These are phyloP conservation scores for Jacaranda copaia DNA, from an alignment of 257 asterid species.

Conservation along the genomic window DNA sequence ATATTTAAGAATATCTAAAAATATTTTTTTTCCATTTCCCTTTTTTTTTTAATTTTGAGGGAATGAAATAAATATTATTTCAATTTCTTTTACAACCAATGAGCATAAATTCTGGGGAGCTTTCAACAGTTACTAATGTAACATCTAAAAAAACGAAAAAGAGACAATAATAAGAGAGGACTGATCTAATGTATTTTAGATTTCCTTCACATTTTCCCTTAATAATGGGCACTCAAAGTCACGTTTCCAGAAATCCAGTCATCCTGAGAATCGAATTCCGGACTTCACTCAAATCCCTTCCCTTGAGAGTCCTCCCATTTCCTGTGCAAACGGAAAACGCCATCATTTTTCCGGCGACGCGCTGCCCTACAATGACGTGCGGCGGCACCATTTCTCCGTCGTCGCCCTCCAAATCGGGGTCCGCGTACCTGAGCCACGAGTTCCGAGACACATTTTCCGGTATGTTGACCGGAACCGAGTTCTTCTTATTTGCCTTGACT, in stretches of 20 bases:
- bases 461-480: constrained; percentile 61
- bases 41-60: constrained; percentile 7
- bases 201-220: neutral
- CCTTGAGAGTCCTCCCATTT: constrained; percentile 76
- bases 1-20: no score
- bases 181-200: neutral
- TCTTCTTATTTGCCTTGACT: constrained; percentile 17
- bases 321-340: constrained; percentile 80
- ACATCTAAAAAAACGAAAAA: constrained; percentile 21
- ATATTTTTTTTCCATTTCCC: neutral
- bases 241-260: constrained; percentile 87
- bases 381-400: constrained; percentile 82
- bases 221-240: neutral
- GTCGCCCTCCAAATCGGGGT: constrained; percentile 42
- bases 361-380: constrained; percentile 69
- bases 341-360: constrained; percentile 73
- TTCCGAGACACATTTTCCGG: constrained; percentile 51
- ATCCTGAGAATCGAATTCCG: constrained; percentile 74
- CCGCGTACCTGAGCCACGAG: constrained; percentile 46
- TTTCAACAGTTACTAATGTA: neutral
- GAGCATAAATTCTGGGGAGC: neutral
- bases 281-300: constrained; percentile 75
- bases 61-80: constrained; percentile 19
- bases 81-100: constrained; percentile 35
- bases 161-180: constrained; percentile 3